Base-by-base conservation (phyloP, 2,329 filamentous ascomycete genomes). In the Trichophyton benhamiae region DNA sequence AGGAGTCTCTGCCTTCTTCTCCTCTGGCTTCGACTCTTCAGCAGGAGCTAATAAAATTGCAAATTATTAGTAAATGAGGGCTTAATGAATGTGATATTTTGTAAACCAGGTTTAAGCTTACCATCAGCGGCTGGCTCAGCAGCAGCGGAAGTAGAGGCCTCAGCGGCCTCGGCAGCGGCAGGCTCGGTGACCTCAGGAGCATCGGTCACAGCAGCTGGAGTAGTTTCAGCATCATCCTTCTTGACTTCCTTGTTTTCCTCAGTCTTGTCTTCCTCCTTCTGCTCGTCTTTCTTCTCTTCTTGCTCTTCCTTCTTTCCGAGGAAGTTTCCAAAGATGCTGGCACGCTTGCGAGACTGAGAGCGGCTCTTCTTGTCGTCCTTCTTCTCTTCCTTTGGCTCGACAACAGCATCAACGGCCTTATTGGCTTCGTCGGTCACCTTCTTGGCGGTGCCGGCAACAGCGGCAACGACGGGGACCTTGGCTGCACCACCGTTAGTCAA, bases 231-330 rank as follows among this genome's bases (percentile, higher is more conserved):
- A 63, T 75, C 74, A 17, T 68, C 63, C 57, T 69, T 67, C 61
- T 69, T 68, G 55, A 66, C 62, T 58, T 68, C 67, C 60, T 71
- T 68, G 62, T 69, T 38, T 13, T 38, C 68, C 65, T 75, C 69
- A 60, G 74, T 72, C 66, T 76, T 75, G 63, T 72, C 69, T 67
- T 79, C 79, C 25, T 59, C 57, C 59, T 61, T 61, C 8, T 60
- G 17, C 17, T 63, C 62, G 27, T 64, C 62, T 58, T 64, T 74
- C 67, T 76, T 73, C 60, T 75, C 74, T 63, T 74, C 75, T 30
- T 70, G 64, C 66, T 80, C 78, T 59, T 84, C 82, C 77, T 85
- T 86, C 81, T 85, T 85, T 69, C 78, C 78, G 42, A 83, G 77
- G 60, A 86, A 75, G 64, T 74, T 75, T 65, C 80, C 80, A 69